Evolutionary conservation across 148 eudicot species (phyloP), one percentile per base, ranked within the genome.

Genomic region (Amaranthus hypochondriacus): DNA sequence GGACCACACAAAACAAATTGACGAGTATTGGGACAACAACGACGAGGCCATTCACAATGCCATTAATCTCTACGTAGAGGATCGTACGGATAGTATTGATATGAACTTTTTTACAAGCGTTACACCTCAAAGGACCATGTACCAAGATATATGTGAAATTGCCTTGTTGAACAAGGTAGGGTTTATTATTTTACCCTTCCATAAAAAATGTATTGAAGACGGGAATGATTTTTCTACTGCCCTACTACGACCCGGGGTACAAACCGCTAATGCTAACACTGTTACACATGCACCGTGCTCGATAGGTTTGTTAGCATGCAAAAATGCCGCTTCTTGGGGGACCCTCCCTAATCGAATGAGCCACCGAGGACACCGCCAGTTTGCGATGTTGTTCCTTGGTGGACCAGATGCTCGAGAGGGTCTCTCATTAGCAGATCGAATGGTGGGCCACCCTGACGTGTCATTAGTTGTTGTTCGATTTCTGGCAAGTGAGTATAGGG

Each of bases 321-420:
- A 84, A 48, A 81, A 85, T 21, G 73, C 79, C 6, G 59, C 48
- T 6, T 62, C 39, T 8, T 48, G 58, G 76, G 48, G 65, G 60
- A 47, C 9, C 39, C 5, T 28, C 11, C 66, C 56, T n/a, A 68
- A 51, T 7, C 62, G 67, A 7, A 42, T 5, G 0, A 60, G 55
- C 54, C 69, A 61, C 14, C 48, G 60, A 2, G 4, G 70, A 0
- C 42, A 5, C 7, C 84, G 83, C 50, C 90, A 80, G 21, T 86
- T 84, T 5, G 92, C 86, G 1, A 82, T 95, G 75, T 77, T 95
- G 0, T 95, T 92, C 81, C 57, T 95, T 3, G 98, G 98, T 0
- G 98, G 98, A 9, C 80, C 98, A 0, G 98, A 95, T 21, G 81
- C 89, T 0, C 83, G 97, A 0, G 97, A 95, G 71, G 96, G 96